Evolutionary conservation across 805 yeast genomes (phyloP).

Genomic region (Metschnikowia proteae): DNA sequence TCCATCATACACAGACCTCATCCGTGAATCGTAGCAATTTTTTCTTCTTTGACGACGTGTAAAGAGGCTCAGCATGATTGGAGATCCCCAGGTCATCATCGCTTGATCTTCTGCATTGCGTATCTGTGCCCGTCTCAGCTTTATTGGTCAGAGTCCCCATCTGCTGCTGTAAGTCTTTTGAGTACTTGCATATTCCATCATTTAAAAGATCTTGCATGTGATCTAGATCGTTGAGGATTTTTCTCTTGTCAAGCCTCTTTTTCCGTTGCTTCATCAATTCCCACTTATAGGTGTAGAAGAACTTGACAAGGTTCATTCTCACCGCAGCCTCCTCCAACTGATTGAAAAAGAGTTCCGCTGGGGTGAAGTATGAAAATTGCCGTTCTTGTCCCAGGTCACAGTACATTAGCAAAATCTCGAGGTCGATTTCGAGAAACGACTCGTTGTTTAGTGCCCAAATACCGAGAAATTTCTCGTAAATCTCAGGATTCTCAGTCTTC

Average conservation of each 20-base stretch:
- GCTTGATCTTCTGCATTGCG: neutral
- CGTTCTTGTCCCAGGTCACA: constrained; percentile 5
- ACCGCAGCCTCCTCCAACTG: constrained; percentile 13
- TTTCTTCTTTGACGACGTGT: neutral
- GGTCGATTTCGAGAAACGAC: constrained; percentile 7
- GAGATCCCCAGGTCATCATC: neutral
- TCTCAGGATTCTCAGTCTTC: constrained; percentile 6
- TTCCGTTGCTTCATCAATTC: constrained; percentile 5
- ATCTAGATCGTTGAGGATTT: constrained; percentile 1
- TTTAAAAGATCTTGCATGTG: constrained; percentile 1
- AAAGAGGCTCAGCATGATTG: neutral
- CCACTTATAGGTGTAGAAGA: constrained; percentile 7
- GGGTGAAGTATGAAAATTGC: constrained; percentile 6
- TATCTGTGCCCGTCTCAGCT: neutral
- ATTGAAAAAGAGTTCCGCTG: constrained; percentile 1
- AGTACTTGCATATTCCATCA: neutral
- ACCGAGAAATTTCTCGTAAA: constrained; percentile 6
- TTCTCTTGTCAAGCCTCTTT: neutral
- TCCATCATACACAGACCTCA: neutral
- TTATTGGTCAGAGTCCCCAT: constrained; percentile 1
- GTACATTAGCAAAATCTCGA: constrained; percentile 9
- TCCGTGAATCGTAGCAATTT: constrained; percentile 3
- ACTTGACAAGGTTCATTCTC: constrained; percentile 13
- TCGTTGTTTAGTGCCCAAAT: constrained; percentile 13
- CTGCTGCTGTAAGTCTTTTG: neutral